phyloP scores from a whole-genome alignment of 2,329 filamentous ascomycete species.

The Bipolaris zeicola region DNA sequence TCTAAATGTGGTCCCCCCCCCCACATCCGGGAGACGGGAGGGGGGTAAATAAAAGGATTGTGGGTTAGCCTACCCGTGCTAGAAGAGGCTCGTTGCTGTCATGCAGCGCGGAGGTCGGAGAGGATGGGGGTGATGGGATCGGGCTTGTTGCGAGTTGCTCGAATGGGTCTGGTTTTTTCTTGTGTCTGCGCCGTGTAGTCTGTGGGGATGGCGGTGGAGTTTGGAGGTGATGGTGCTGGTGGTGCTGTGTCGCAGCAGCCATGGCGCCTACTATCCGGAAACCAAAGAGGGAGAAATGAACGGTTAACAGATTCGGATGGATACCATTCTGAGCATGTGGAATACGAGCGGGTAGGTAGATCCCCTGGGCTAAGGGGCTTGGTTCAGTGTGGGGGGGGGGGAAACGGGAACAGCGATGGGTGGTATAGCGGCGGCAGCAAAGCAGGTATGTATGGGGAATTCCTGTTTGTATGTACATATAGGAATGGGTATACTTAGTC shows the following conservation, averaged over 20 bases:
- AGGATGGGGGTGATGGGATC: conserved; percentile 27
- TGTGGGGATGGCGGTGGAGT: conserved; percentile 39
- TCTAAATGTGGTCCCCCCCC: no score
- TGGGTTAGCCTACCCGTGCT: conserved; percentile 26
- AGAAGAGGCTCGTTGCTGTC: conserved; percentile 32
- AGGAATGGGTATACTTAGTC: no score
- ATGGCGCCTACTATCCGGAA: conserved; percentile 9
- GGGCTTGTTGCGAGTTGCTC: conserved; percentile 35
- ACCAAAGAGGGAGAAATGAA: neutral
- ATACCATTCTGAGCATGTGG: neutral
- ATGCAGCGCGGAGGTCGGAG: conserved; percentile 23
- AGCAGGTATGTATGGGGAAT: no score
- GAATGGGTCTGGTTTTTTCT: conserved; percentile 40
- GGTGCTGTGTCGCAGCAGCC: conserved; percentile 18
- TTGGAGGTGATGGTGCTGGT: conserved; percentile 26
- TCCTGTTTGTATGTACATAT: no score
- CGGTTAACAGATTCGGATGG: neutral
- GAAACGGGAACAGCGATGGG: neutral
- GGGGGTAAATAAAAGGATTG: no score
- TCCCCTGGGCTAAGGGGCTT: neutral
- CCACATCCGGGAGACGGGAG: no score
- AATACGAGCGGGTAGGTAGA: neutral
- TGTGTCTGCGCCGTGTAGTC: conserved; percentile 24
- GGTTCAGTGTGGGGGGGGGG: neutral
- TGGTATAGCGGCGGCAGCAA: neutral